Base-by-base conservation (phyloP, 2,329 filamentous ascomycete species). In the Trichophyton schoenleinii region DNA sequence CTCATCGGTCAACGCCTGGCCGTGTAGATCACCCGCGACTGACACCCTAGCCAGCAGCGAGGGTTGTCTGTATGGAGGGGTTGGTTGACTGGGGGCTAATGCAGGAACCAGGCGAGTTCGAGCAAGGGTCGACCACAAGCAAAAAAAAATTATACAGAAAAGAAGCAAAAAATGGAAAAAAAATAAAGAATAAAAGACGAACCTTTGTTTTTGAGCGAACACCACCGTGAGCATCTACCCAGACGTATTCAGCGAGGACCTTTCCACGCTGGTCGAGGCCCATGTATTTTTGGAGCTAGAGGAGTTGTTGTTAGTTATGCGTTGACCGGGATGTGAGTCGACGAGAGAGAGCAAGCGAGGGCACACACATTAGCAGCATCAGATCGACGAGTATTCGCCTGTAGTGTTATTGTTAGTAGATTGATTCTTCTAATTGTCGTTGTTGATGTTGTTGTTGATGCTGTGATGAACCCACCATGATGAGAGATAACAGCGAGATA, bases 121-220 rank as follows among this genome's bases (percentile, higher is more conserved):
- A 28, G 64, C 58, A 64, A 60, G 57, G 52, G 55, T 49, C 64
- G 42, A 53, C 15, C 41, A 44, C 41, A n/a, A n/a, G 15, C 41
- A 53, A 28, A 22, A 53, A 28, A 61, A 22, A 57, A 52, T 31
- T 8, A 18, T 38, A 38, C 34, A 41, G 13, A 49, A 59, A 58
- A 57, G 13, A 49, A 36, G 25, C 7, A 6, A 25, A 59, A 59
- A 66, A 64, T 64, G 66, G 81, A 96, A 7, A 31, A 31, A 31
- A 7, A 31, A 31, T 7, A 58, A 57, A 15, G 48, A 31, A 28
- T 3, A 3, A 20, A 59, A 61, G 66, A 64, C 64, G 66, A 81
- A 96, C 92, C 83, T 91, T 95, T 73, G 88, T 92, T 82, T 97
- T 99, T 75, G 91, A 96, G 71, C 94, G 91, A 69, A 89, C 83